Evolutionary conservation across 306 rosid species (phyloP), one percentile per base, ranked within the genome.

Genomic region (Crotalaria pallida): DNA sequence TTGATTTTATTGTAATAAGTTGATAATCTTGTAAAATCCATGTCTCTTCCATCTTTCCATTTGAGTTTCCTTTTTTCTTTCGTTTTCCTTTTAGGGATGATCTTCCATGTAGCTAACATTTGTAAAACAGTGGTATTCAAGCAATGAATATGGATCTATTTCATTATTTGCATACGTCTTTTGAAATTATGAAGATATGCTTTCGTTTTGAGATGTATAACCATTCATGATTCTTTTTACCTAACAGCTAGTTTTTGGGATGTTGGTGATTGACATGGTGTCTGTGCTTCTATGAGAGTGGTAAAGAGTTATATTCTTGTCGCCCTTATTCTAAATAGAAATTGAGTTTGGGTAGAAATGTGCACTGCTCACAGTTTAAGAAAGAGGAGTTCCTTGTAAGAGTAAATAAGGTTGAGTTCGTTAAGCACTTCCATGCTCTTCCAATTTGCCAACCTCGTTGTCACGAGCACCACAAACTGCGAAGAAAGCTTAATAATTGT

Each of bases 41-140:
- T 33, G 3, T 26, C 70, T 53, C 62, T 56, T 72, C 64, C 21
- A 59, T 73, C 71, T 16, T 50, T 58, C 3, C 24, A 51, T 33
- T 34, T 2, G 6, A 43, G 12, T 29, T 65, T 13, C 47, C 15
- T 57, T 50, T 53, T 43, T 16, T 12, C 33, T 9, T 17, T 5
- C n/a, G n/a, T 53, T 59, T 12, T 5, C 34, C 55, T 6, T 17
- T 5, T 71, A 9, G 41, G 63, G 34, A 24, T 47, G 60, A 36
- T 75, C 50, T 75, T 75, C 51, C 52, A 11, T 84, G 84, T 73
- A 76, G 53, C 77, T 53, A 41, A 43, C 50, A 60, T 79, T 84
- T n/a, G 73, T 78, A 76, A 53, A 53, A 21, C 22, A 26, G 49
- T 56, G 27, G 19, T 58, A 55, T 43, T 51, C 26, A 18, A 77